Base-by-base conservation (phyloP, 2,329 filamentous ascomycete species). In the Arthrobotrys sinensis region DNA sequence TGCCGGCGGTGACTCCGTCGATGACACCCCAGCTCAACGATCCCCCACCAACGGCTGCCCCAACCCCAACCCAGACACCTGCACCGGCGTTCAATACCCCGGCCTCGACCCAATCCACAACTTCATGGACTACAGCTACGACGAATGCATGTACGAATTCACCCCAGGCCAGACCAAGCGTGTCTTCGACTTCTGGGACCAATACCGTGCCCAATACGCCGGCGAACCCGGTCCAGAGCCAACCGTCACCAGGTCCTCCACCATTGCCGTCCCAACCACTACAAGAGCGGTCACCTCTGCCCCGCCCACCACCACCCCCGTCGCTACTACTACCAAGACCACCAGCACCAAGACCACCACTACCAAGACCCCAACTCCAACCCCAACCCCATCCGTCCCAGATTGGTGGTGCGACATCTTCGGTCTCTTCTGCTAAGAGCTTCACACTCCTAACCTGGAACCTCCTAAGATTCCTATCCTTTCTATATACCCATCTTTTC, bases 91-190 rank as follows among this genome's bases (percentile, higher is more conserved):
- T n/a, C 16, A 19, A 10, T 81, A 73, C 43, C 80, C 80, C 3
- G 81, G 81, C 40, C 66, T 80, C 19, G 83, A 83, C 76, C 82
- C 82, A 40, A 83, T 84, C 79, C 82, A 83, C 76, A 84, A 83
- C 80, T 83, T 81, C 67, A 84, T 84, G 83, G 83, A 84, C 76
- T 84, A 83, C 79, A 85, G 84, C 21, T 82, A 84, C 66, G 86
- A 88, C 55, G 69, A 81, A 76, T 87, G 86, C 83, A 86, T 86
- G 82, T 82, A 84, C 45, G 84, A 86, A 81, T 87, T 87, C 82
- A 86, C 85, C 4, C 45, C 83, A 14, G 85, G 85, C 8, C 86
- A 87, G 82, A 80, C 82, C 50, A 82, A 82, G 34, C 85, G 85
- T 70, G 86, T 86, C 82, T 82, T 83, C 81, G 84, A 83, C 77